Conservation (phyloP, 768 basidiomycete genomes). For the Boletus sensibilis region DNA sequence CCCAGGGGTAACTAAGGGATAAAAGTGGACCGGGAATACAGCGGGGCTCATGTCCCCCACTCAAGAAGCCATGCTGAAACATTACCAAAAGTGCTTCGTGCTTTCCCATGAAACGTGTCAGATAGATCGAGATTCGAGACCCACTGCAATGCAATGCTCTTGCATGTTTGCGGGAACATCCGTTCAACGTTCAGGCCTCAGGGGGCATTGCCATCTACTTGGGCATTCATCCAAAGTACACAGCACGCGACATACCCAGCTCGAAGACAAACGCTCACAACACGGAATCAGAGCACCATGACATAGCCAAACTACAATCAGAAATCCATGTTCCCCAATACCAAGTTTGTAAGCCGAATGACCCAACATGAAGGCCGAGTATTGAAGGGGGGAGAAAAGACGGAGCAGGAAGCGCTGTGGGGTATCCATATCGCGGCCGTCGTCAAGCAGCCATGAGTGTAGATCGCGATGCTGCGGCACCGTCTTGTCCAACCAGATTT, state of each 20-base stretch:
- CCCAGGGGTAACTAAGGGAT: not conserved
- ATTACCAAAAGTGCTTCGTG: not conserved
- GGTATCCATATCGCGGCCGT: not conserved
- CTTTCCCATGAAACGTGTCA: not conserved
- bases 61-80: not conserved
- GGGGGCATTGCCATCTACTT: not conserved
- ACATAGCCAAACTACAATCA: not conserved
- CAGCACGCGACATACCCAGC: not conserved
- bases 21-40: not conserved
- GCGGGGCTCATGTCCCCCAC: not conserved
- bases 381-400: slow-evolving; percentile 16
- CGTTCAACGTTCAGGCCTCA: too few relatives aligned
- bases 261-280: not conserved
- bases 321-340: not conserved
- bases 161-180: not conserved
- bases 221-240: not conserved
- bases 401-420: slow-evolving; percentile 12
- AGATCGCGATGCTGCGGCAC: slow-evolving; percentile 23
- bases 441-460: slow-evolving; percentile 14
- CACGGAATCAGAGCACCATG: not conserved
- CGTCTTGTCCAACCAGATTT: slow-evolving; percentile 6
- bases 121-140: not conserved
- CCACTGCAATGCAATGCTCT: not conserved
- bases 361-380: not conserved
- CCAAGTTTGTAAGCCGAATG: not conserved